A percentile compares a stretch with the other conserved stretches of the same genome.
phyloP scores from a whole-genome alignment of 805 yeast genomes.

The Hanseniaspora lindneri region DNA sequence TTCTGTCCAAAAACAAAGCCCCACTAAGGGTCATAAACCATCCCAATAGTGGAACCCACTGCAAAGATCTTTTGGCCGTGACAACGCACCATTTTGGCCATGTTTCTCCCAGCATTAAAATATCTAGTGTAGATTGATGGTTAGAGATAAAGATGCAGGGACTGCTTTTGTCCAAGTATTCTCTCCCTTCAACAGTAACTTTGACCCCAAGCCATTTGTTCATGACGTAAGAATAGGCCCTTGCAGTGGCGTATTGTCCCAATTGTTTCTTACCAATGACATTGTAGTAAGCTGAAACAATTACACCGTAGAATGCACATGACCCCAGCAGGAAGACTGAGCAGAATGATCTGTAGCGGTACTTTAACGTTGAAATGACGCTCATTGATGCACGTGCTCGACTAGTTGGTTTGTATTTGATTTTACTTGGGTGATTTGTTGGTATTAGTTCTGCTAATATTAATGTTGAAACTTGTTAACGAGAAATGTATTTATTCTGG shows the following conservation, averaged over 20 bases:
- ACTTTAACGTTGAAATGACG: conserved; percentile 34
- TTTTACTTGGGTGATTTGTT: no score
- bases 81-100: conserved; percentile 86
- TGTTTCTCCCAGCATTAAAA: conserved; percentile 63
- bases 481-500: no score
- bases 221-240: conserved; percentile 58
- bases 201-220: conserved; percentile 55
- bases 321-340: conserved; percentile 43
- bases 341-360: conserved; percentile 43
- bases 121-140: conserved; percentile 85
- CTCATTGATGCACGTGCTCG: no score
- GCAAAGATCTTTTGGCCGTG: conserved; percentile 77
- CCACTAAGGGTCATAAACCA: conserved; percentile 94
- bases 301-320: conserved; percentile 64
- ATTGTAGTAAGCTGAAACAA: conserved; percentile 57
- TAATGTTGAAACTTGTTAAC: no score
- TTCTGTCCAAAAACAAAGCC: conserved; percentile 80
- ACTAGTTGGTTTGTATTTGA: no score
- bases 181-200: conserved; percentile 57
- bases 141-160: conserved; percentile 79
- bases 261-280: conserved; percentile 63
- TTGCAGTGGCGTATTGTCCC: conserved; percentile 82
- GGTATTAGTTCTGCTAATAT: no score
- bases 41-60: conserved; percentile 81
- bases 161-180: conserved; percentile 36